Base-by-base conservation (phyloP, 2,329 filamentous ascomycete species). In the Ilyonectria robusta region DNA sequence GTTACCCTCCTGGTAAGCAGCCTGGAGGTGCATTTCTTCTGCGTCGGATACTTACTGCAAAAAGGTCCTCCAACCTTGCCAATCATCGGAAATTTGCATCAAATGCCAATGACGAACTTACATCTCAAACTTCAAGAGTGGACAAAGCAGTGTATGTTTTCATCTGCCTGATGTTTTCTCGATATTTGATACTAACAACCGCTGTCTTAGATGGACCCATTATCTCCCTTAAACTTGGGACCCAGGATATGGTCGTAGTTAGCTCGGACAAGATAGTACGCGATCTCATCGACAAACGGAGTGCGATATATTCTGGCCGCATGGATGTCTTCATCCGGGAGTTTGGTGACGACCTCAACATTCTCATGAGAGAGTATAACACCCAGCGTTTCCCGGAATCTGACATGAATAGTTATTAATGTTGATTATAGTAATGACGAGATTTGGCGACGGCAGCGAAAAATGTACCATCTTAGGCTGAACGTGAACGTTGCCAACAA, bases 331-430 rank as follows among this genome's bases (percentile, higher is more conserved):
- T 56, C 23, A 57, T 57, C 11, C 51, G 60, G 6, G 51, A 63
- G 11, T 63, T 63, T 44, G 60, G 60, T 9, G 60, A 63, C 5
- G 35, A 63, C 21, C 33, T 63, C 13, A 63, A 63, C 21, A 63
- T 63, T 42, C 29, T 57, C 3, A 56, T 63, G 51, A 33, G 46
- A 51, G 60, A 63, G 60, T 51, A 31, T 3, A 29, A 42, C 11
- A 19, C 6, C 7, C 37, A 40, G 6, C 13, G 4, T n/a, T 15
- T 13, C 37, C 15, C 9, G 9, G 1, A 33, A 33, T 19, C 50
- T 17, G 17, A 10, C 15, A 48, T 59, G 5, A 17, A 23, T 6
- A 26, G 5, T 31, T 7, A 48, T 13, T 21, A 21, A 17, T 51
- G 26, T 19, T 11, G 10, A 17, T 35, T 4, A 5, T n/a, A 63